Evolutionary conservation across 2,329 filamentous ascomycete species (phyloP).

Genomic region (Fusarium sp.): DNA sequence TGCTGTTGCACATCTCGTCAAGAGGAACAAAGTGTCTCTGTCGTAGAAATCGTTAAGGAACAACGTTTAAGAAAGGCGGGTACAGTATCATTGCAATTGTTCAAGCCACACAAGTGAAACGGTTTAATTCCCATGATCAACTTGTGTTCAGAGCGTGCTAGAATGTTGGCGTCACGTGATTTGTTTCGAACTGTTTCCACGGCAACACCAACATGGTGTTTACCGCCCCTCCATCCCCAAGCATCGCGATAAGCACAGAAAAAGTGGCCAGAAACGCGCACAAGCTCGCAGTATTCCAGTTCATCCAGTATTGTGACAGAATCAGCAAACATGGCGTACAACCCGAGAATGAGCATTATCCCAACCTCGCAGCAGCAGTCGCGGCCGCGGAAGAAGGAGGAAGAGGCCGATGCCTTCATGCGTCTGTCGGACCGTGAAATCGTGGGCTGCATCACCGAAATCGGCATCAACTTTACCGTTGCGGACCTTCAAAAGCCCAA

Average conservation of each 20-base stretch:
- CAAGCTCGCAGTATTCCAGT: not conserved
- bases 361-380: constrained; percentile 62
- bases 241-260: constrained; percentile 16
- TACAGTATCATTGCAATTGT: not conserved
- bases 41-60: not conserved
- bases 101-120: not conserved
- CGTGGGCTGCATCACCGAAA: constrained; percentile 95
- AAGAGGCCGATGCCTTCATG: constrained; percentile 69
- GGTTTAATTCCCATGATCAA: not conserved
- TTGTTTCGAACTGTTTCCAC: constrained; percentile 33
- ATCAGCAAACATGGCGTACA: constrained; percentile 63
- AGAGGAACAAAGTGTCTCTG: not conserved
- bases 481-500: constrained; percentile 94
- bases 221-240: constrained; percentile 26
- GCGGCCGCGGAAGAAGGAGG: constrained; percentile 67
- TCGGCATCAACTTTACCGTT: constrained; percentile 88
- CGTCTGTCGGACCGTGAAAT: constrained; percentile 79
- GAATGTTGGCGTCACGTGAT: constrained; percentile 25
- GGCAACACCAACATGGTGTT: constrained; percentile 38
- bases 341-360: constrained; percentile 70
- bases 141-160: not conserved
- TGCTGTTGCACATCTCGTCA: not conserved
- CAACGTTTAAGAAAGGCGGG: not conserved
- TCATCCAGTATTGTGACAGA: not conserved
- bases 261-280: constrained; percentile 7